These are phyloP conservation scores for Lasiodiplodia citricola DNA, from an alignment of 2,329 filamentous ascomycete genomes.

Conservation along the genomic window DNA sequence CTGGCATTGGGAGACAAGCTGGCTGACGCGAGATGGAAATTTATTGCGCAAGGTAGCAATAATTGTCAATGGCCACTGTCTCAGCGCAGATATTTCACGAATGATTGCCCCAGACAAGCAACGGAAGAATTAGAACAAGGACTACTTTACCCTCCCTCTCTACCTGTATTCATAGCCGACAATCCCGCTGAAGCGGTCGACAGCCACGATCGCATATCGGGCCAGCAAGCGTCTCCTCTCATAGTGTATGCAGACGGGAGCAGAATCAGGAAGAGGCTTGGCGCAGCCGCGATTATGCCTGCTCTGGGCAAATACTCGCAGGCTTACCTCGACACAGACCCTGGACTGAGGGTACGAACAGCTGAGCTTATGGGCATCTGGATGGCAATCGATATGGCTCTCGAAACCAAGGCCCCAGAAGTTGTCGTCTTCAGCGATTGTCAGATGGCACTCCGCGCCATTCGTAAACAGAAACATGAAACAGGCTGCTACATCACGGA, in stretches of 20 bases:
- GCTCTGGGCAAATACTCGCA: background rate
- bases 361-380: conserved; percentile 11
- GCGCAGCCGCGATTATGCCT: background rate
- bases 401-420: background rate
- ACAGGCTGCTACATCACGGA: background rate
- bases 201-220: background rate
- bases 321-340: background rate
- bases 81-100: background rate
- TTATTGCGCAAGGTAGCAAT: too few relatives aligned
- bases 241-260: conserved; percentile 7
- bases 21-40: too few relatives aligned
- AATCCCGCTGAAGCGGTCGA: background rate
- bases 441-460: background rate
- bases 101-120: background rate
- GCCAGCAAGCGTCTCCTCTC: background rate
- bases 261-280: background rate
- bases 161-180: background rate
- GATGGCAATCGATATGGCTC: background rate
- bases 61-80: too few relatives aligned
- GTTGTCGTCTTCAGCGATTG: background rate
- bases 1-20: too few relatives aligned
- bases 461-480: background rate
- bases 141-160: too few relatives aligned
- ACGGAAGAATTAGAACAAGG: background rate
- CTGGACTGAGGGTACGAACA: background rate